Percentiles rank a stretch among this genome's conserved stretches.
These are phyloP conservation scores for Fraxinus paxiana DNA, from an alignment of 305 asterid species.

Conservation along the genomic window DNA sequence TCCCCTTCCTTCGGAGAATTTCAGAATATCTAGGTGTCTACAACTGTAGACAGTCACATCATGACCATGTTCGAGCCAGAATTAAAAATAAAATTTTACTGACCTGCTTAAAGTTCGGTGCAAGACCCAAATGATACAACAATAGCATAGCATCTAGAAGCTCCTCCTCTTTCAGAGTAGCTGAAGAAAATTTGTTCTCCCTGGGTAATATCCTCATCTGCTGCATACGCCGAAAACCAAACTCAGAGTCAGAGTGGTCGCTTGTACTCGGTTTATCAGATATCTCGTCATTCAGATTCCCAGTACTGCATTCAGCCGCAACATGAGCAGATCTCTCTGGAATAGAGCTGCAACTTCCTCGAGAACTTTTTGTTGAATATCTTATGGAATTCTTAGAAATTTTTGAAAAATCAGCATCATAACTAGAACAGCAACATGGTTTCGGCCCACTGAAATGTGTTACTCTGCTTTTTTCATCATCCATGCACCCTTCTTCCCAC, in stretches of 20 bases:
- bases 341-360: slow-evolving; percentile 74
- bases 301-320: slow-evolving; percentile 66
- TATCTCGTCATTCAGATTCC: slow-evolving; percentile 74
- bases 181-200: slow-evolving; percentile 55
- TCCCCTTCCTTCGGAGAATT: neutral
- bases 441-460: slow-evolving; percentile 66
- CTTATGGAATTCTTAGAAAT: slow-evolving; percentile 52
- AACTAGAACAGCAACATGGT: slow-evolving; percentile 85
- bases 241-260: slow-evolving; percentile 74
- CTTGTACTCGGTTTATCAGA: slow-evolving; percentile 89
- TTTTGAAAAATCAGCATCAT: slow-evolving; percentile 56
- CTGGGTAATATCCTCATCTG: slow-evolving; percentile 57
- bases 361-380: slow-evolving; percentile 48
- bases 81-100: neutral
- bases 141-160: slow-evolving; percentile 89
- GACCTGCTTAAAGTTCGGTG: slow-evolving; percentile 95
- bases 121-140: slow-evolving; percentile 87
- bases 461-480: slow-evolving; percentile 66
- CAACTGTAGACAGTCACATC: slow-evolving; percentile 4
- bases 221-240: slow-evolving; percentile 68
- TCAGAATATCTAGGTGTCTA: neutral
- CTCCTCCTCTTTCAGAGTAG: slow-evolving; percentile 86
- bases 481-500: slow-evolving; percentile 96
- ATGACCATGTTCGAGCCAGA: neutral
- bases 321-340: slow-evolving; percentile 75